Base-by-base conservation (phyloP, 2,329 filamentous ascomycete species). In the Catunica adiposa region DNA sequence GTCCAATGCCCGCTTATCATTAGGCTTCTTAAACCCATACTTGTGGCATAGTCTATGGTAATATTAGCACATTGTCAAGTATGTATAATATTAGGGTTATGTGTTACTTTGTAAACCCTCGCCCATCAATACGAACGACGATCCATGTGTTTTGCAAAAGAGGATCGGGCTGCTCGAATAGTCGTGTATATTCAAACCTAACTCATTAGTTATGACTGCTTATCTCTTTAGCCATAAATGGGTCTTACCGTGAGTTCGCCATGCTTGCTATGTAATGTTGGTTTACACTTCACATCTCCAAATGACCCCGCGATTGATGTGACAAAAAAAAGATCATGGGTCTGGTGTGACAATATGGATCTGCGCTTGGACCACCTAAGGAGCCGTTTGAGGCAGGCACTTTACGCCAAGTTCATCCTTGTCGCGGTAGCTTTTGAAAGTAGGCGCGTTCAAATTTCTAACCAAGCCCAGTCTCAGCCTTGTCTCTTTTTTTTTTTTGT, bases 61-160 rank as follows among this genome's bases (percentile, higher is more conserved):
- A n/a, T 23, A 38, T 53, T 22, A 53, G 50, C 23, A 23, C 17
- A 47, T 29, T 23, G 3, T 52, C 14, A 37, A 8, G 25, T 26
- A 22, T 1, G 31, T 46, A 8, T 2, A 25, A 6, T 1, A 7
- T 51, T 25, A 31, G 38, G 53, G 57, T 56, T 53, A n/a, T 5
- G 37, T 31, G 68, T 66, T 72, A 94, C 88, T 94, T 96, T 64
- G 89, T 92, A 69, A 98, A 98, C 17, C 89, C 89, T 61, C 90
- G 78, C 23, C 92, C 92, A 69, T 98, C 92, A 64, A 98, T 83
- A 59, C 92, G 83, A 56, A 98, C 82, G 20, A 97, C 88, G 56
- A 97, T 84, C 89, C 89, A 98, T 25, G 90, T 97, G 65, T 94
- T 94, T 55, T 83, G 87, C 22, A 97, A 76, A 42, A 98, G 72